phyloP scores from a whole-genome alignment of 2,329 filamentous ascomycete species.

The Xylariaceae sp. region DNA sequence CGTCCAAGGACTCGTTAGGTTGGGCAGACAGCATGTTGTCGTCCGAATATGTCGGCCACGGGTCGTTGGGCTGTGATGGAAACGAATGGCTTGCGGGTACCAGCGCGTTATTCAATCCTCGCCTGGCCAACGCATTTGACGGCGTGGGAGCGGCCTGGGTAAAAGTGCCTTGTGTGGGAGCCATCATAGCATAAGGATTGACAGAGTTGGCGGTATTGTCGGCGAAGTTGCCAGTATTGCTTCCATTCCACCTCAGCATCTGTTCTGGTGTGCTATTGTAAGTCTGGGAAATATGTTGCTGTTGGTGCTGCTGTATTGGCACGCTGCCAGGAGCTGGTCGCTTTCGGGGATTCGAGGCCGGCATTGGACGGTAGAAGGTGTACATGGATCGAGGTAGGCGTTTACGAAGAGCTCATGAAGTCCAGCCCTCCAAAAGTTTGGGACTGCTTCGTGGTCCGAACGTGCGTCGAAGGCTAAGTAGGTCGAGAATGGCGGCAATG shows the following conservation, averaged over 20 bases:
- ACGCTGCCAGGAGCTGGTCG: constrained; percentile 31
- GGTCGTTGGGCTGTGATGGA: constrained; percentile 28
- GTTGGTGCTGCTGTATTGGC: constrained; percentile 28
- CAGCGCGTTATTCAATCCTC: constrained; percentile 49
- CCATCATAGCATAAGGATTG: constrained; percentile 31
- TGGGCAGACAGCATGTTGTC: constrained; percentile 40
- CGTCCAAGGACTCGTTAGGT: constrained; percentile 36
- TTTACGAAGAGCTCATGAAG: constrained; percentile 3
- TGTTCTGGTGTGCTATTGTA: constrained; percentile 41
- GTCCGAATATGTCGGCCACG: constrained; percentile 39
- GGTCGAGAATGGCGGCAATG: too few relatives aligned
- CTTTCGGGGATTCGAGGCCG: constrained; percentile 33
- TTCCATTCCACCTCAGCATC: constrained; percentile 52
- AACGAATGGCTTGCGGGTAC: constrained; percentile 33
- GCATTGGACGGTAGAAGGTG: constrained; percentile 27
- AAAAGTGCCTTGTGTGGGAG: constrained; percentile 32
- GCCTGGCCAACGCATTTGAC: constrained; percentile 50
- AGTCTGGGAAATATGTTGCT: constrained; percentile 38
- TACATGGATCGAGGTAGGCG: constrained; percentile 23
- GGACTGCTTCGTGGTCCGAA: background rate
- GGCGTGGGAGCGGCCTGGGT: constrained; percentile 30
- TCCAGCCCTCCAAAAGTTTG: constrained; percentile 1
- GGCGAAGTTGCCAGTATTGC: constrained; percentile 29
- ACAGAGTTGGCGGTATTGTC: constrained; percentile 32
- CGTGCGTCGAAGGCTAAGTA: too few relatives aligned